These are phyloP conservation scores for Botrytis pseudocinerea DNA, from an alignment of 2,329 filamentous ascomycete species.

Conservation along the genomic window DNA sequence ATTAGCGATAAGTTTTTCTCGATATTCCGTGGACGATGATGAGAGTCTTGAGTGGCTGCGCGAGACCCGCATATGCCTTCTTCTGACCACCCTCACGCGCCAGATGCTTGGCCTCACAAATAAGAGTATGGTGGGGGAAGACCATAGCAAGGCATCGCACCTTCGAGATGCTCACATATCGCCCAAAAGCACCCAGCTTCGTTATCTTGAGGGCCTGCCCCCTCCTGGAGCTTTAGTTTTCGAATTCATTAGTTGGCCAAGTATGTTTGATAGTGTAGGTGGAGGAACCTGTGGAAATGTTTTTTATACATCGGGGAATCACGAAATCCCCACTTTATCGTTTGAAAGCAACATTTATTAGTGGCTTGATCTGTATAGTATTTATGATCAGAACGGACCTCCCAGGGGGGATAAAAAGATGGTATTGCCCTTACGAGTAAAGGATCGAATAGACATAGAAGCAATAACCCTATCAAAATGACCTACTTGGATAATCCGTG, in stretches of 20 bases:
- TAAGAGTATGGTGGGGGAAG: not conserved
- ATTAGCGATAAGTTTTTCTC: constrained; percentile 45
- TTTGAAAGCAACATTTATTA: not conserved
- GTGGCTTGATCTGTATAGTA: constrained; percentile 1
- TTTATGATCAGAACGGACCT: not conserved
- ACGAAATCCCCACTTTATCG: not conserved
- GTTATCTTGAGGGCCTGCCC: not conserved
- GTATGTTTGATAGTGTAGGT: not conserved
- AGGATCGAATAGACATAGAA: not conserved
- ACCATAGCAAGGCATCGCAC: not conserved
- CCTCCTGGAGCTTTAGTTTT: not conserved
- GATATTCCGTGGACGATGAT: constrained; percentile 35
- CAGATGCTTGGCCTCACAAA: not conserved
- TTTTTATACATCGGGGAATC: not conserved
- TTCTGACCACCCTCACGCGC: not conserved
- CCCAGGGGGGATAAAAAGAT: not conserved
- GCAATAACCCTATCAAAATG: no score
- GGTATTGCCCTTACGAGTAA: no score
- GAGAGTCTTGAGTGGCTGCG: not conserved
- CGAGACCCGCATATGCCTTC: not conserved
- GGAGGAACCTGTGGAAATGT: not conserved
- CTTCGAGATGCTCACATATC: not conserved
- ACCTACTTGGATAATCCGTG: not conserved
- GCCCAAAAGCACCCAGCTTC: not conserved
- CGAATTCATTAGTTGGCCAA: not conserved